phyloP scores from a whole-genome alignment of 2,329 filamentous ascomycete genomes.

The Trichoderma atroviride region DNA sequence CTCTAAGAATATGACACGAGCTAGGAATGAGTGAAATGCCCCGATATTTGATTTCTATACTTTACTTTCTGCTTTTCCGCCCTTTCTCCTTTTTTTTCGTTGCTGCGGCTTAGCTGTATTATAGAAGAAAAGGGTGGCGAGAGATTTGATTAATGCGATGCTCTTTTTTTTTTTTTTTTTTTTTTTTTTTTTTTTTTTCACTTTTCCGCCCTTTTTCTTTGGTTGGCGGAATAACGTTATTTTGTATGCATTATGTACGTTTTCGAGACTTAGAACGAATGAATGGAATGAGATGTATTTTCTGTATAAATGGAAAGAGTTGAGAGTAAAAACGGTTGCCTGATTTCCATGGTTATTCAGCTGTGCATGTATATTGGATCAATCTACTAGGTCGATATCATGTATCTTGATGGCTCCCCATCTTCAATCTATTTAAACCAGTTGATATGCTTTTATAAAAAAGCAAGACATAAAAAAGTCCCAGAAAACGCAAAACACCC shows the following conservation, averaged over 20 bases:
- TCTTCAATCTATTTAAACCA: conserved; percentile 3
- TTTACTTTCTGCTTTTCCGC: background rate
- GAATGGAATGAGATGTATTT: background rate
- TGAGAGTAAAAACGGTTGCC: background rate
- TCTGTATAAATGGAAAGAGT: background rate
- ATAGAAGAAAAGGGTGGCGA: conserved; percentile 23
- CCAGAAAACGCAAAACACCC: conserved; percentile 37
- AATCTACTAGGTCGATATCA: background rate
- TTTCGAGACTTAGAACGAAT: background rate
- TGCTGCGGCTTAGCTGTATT: conserved; percentile 26
- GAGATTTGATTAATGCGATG: background rate
- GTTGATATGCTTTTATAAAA: conserved; percentile 10
- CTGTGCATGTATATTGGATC: background rate
- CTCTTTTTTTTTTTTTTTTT: background rate
- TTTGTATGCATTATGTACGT: background rate
- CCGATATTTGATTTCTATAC: background rate
- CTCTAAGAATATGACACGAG: background rate
- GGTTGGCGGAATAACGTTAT: background rate
- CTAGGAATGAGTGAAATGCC: conserved; percentile 11
- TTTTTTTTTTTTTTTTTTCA: background rate
- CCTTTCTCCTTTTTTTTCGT: conserved; percentile 18
- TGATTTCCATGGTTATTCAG: background rate
- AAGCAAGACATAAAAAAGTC: background rate
- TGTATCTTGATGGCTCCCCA: background rate
- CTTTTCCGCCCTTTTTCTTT: background rate